Evolutionary conservation across 192 early-diverging fungal genomes (phyloP).

Genomic region (Phlyctochytrium planicorne): DNA sequence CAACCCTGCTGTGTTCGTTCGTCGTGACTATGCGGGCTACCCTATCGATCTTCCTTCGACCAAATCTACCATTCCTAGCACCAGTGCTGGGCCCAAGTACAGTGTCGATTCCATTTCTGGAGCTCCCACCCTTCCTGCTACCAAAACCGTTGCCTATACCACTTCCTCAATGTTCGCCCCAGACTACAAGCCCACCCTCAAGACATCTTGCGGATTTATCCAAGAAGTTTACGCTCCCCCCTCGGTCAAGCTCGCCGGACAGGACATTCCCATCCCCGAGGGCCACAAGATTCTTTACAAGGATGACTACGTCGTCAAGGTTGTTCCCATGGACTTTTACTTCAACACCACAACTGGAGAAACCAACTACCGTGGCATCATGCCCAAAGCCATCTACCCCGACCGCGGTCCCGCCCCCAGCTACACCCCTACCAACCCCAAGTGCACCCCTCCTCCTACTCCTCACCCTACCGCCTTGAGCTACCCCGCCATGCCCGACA

Average conservation of each 20-base stretch:
- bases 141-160: not conserved
- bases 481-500: not conserved
- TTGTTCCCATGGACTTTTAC: not conserved
- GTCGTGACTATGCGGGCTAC: not conserved
- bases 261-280: not conserved
- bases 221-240: not conserved
- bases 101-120: not conserved
- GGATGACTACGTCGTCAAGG: not conserved
- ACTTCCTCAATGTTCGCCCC: not conserved
- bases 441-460: not conserved
- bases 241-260: not conserved
- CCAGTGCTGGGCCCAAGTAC: not conserved
- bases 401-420: not conserved
- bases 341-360: not conserved
- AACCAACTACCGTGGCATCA: not conserved
- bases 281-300: not conserved
- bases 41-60: not conserved
- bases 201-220: not conserved
- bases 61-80: too few species aligned
- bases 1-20: not conserved
- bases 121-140: not conserved
- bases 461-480: not conserved
- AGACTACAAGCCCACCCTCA: not conserved
- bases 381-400: not conserved
- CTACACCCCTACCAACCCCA: conserved; percentile 2